These are phyloP conservation scores for Dalbergia cochinchinensis DNA, from an alignment of 306 rosid genomes.

Conservation along the genomic window DNA sequence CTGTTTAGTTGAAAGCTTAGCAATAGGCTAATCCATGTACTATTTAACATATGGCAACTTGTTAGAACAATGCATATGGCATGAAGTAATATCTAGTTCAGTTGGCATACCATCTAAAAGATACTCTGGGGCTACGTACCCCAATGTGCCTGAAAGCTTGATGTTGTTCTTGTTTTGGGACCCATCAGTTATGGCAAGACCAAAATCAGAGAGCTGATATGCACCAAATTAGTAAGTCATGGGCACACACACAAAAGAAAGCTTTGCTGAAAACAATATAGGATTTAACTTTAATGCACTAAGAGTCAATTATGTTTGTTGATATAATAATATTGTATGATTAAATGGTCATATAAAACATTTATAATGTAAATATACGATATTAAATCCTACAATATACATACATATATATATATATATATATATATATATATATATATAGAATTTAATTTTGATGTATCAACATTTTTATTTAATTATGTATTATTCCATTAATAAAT, in stretches of 20 bases:
- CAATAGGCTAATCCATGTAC: background rate
- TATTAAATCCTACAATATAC: no score
- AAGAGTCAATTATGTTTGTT: no score
- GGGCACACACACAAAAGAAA: constrained; percentile 30
- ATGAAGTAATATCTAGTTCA: constrained; percentile 45
- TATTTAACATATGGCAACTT: constrained; percentile 31
- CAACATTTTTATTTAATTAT: no score
- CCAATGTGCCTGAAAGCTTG: constrained; percentile 96
- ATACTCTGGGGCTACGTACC: constrained; percentile 96
- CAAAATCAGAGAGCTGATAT: constrained; percentile 93
- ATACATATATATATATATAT: no score
- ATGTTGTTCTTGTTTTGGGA: constrained; percentile 80
- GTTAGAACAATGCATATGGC: constrained; percentile 45
- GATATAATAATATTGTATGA: no score
- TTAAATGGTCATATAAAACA: no score
- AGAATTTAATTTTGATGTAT: no score
- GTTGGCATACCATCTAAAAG: constrained; percentile 92
- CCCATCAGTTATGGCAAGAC: constrained; percentile 90
- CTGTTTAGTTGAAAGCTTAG: constrained; percentile 46
- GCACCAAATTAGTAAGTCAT: constrained; percentile 36
- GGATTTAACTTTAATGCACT: no score
- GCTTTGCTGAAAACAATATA: constrained; percentile 25
- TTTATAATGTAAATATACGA: no score
- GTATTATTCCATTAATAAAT: no score
- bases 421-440: no score